Evolutionary conservation across 2,329 filamentous ascomycete genomes (phyloP), one percentile per base, ranked within the genome.

Genomic region (Plectosphaerella plurivora): DNA sequence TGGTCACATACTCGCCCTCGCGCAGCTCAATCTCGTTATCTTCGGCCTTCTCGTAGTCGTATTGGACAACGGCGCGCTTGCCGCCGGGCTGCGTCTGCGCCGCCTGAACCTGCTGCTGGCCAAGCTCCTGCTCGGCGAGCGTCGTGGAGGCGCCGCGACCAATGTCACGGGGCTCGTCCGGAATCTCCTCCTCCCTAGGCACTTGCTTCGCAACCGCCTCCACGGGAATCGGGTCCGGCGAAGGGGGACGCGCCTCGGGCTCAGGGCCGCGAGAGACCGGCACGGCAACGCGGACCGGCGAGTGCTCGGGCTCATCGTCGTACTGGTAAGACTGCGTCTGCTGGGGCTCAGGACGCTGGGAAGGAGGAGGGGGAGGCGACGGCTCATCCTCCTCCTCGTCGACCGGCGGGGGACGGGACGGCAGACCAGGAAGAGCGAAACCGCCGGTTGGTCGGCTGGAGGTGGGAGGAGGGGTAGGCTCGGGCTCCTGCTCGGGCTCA

Each of bases 31-130:
- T 83, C 72, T 99, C 94, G 64, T 99, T 99, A 60, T 96, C 92
- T 69, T 99, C 94, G 1, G 91, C 91, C 73, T 95, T 97, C 63
- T 97, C 93, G 65, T 99, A 99, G 67, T 99, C 94, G 67, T 94
- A 99, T 63, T 94, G 86, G 36, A 94, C 83, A 53, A 95, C 64
- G 1, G 94, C 94, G 47, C 84, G 84, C 65, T 86, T 82, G 50
- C 88, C 88, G 36, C 79, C 79, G 18, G 47, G 36, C 39, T 54
- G 53, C 24, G 66, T 64, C 14, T 68, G 63, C 14, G 63, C 60
- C n/a, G 68, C 62, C 10, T 68, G 61, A 14, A 66, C 68, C 33
- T 64, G 63, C 35, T 70, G 70, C 46, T 69, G 63, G 25, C 67
- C 73, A 57, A 76, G 72, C 15, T 69, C 70, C 50, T 72, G 71